phyloP scores from a whole-genome alignment of 2,329 filamentous ascomycete genomes.

The Fonsecaea nubica region DNA sequence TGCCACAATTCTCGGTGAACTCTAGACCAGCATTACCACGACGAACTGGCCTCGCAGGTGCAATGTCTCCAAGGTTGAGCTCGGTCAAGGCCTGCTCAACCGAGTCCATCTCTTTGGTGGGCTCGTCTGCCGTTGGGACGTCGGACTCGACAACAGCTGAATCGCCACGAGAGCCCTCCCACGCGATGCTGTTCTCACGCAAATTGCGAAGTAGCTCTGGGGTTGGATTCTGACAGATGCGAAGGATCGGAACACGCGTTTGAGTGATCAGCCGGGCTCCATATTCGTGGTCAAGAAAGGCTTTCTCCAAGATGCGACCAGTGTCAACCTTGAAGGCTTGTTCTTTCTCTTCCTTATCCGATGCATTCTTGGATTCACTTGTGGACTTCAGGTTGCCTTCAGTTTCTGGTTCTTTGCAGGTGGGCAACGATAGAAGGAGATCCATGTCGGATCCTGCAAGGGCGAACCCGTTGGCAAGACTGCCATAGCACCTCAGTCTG shows the following conservation, averaged over 20 bases:
- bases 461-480: constrained; percentile 82
- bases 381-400: background rate
- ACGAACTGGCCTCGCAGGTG: constrained; percentile 42
- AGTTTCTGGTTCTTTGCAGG: constrained; percentile 35
- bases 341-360: constrained; percentile 17
- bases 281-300: constrained; percentile 72
- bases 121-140: constrained; percentile 11
- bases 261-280: constrained; percentile 78
- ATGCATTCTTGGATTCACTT: background rate
- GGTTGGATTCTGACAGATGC: constrained; percentile 76
- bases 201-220: constrained; percentile 67
- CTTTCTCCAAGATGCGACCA: constrained; percentile 76
- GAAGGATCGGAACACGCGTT: constrained; percentile 85
- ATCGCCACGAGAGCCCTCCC: constrained; percentile 28
- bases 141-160: background rate
- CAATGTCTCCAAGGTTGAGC: constrained; percentile 31
- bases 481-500: constrained; percentile 80
- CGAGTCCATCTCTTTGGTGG: constrained; percentile 16
- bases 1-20: constrained; percentile 78
- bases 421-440: constrained; percentile 74
- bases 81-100: constrained; percentile 24
- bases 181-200: constrained; percentile 61
- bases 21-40: constrained; percentile 70
- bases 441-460: constrained; percentile 92
- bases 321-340: constrained; percentile 31